phyloP scores from a whole-genome alignment of 1,284 basidiomycete genomes.

The Pterula multifida region DNA sequence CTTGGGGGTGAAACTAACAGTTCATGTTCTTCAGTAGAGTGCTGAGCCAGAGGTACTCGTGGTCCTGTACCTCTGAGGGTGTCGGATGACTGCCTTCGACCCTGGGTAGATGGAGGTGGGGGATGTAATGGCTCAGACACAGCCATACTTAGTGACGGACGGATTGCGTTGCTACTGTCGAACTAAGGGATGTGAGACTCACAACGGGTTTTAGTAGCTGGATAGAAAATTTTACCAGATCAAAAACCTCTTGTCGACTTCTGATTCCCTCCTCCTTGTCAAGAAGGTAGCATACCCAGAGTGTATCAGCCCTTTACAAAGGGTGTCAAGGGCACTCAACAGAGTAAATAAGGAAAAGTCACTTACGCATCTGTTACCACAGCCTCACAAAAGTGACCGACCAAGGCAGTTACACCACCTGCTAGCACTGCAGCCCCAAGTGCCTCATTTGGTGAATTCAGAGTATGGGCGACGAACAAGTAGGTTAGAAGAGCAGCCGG shows the following conservation, averaged over 20 bases:
- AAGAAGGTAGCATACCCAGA: conserved; percentile 85
- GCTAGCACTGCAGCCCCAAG: conserved; percentile 68
- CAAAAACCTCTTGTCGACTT: conserved; percentile 41
- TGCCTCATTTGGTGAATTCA: conserved; percentile 68
- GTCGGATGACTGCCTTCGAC: not conserved
- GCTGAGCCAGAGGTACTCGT: not conserved
- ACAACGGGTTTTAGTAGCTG: not conserved
- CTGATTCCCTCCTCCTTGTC: conserved; percentile 63
- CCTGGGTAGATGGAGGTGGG: not conserved
- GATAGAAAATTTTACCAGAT: not conserved
- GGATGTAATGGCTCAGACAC: not conserved
- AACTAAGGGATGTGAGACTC: not conserved
- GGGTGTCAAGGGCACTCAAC: conserved; percentile 15
- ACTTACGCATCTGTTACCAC: conserved; percentile 67
- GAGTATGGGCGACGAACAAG: conserved; percentile 77
- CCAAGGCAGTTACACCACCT: conserved; percentile 70
- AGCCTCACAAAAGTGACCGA: conserved; percentile 74
- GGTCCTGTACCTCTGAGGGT: not conserved
- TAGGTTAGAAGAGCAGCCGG: conserved; percentile 78
- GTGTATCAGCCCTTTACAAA: conserved; percentile 59
- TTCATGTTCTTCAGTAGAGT: not conserved
- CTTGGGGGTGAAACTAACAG: not conserved
- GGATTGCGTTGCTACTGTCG: not conserved
- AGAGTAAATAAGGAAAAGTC: not conserved
- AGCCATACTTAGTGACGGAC: not conserved